These are phyloP conservation scores for Schwanniomyces pseudopolymorphus DNA, from an alignment of 805 yeast species.

Conservation along the genomic window DNA sequence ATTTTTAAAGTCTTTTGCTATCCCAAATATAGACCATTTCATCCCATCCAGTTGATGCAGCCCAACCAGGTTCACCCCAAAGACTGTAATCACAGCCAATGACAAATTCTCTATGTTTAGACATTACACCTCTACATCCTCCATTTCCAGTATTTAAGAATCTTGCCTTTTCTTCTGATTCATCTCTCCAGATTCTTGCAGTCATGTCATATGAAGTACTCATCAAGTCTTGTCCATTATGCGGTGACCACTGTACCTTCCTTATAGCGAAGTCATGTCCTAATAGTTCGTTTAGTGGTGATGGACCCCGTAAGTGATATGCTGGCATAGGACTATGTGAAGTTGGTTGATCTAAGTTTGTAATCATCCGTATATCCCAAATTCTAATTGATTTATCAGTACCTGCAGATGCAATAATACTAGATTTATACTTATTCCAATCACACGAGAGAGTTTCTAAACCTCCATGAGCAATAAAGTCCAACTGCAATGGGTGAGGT, in stretches of 20 bases:
- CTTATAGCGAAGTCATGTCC: conserved; percentile 92
- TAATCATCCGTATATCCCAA: conserved; percentile 85
- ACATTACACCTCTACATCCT: conserved; percentile 60
- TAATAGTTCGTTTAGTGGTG: conserved; percentile 71
- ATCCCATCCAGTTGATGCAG: conserved; percentile 95
- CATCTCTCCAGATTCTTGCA: conserved; percentile 80
- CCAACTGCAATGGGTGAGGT: conserved; percentile 58
- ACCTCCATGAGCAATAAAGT: conserved; percentile 73
- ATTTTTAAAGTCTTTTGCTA: conserved; percentile 41
- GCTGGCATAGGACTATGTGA: conserved; percentile 39
- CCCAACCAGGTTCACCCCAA: conserved; percentile 97
- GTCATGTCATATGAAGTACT: conserved; percentile 93
- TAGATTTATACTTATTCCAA: conserved; percentile 85
- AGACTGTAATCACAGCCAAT: conserved; percentile 93
- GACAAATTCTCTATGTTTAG: conserved; percentile 81
- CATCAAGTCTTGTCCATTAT: conserved; percentile 64
- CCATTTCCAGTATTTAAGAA: conserved; percentile 40
- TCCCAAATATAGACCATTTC: conserved; percentile 93
- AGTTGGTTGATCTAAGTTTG: conserved; percentile 31
- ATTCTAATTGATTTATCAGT: conserved; percentile 81
- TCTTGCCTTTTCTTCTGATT: conserved; percentile 56
- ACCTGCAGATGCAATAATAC: conserved; percentile 85
- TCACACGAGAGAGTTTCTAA: conserved; percentile 79
- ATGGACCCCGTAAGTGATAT: conserved; percentile 51
- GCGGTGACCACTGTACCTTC: conserved; percentile 87